Evolutionary conservation across 2,329 filamentous ascomycete species (phyloP).

Genomic region (Verticillium zaregamsianum): DNA sequence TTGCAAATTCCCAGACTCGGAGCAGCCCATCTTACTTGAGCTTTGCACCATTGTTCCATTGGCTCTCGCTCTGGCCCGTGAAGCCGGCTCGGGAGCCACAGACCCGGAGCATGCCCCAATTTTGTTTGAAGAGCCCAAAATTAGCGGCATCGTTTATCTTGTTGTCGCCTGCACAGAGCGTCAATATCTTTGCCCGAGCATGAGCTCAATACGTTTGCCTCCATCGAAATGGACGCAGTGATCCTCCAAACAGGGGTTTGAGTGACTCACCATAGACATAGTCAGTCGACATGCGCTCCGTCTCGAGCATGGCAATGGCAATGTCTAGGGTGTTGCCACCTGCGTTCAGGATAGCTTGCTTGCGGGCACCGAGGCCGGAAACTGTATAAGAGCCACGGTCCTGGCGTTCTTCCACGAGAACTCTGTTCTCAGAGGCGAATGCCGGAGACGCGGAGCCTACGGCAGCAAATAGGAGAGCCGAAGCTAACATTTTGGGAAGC

Average conservation of each 20-base stretch:
- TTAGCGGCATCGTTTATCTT: slow-evolving; percentile 22
- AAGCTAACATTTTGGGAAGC: too few species aligned
- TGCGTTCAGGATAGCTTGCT: slow-evolving; percentile 17
- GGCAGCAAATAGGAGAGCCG: not conserved
- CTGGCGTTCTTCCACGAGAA: not conserved
- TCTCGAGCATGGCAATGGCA: slow-evolving; percentile 27
- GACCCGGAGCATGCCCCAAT: slow-evolving; percentile 22
- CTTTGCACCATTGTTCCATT: slow-evolving; percentile 20
- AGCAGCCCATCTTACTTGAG: slow-evolving; percentile 17
- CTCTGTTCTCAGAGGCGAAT: not conserved
- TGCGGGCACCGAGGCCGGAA: slow-evolving; percentile 18
- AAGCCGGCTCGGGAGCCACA: slow-evolving; percentile 19
- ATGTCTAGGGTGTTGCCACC: slow-evolving; percentile 23
- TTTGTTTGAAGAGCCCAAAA: slow-evolving; percentile 27
- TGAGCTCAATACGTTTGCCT: too few species aligned
- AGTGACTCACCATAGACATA: slow-evolving; percentile 16
- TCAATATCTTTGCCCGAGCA: not conserved
- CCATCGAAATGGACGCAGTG: too few species aligned
- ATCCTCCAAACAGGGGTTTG: too few species aligned
- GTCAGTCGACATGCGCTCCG: slow-evolving; percentile 18
- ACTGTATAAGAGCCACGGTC: slow-evolving; percentile 14
- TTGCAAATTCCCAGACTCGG: not conserved
- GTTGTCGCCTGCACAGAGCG: slow-evolving; percentile 19
- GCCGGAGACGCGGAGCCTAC: not conserved
- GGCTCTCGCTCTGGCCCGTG: slow-evolving; percentile 10